Percentiles rank a stretch among this genome's conserved stretches.
These are phyloP conservation scores for Capsicum rhomboideum DNA, from an alignment of 257 asterid species.

Conservation along the genomic window DNA sequence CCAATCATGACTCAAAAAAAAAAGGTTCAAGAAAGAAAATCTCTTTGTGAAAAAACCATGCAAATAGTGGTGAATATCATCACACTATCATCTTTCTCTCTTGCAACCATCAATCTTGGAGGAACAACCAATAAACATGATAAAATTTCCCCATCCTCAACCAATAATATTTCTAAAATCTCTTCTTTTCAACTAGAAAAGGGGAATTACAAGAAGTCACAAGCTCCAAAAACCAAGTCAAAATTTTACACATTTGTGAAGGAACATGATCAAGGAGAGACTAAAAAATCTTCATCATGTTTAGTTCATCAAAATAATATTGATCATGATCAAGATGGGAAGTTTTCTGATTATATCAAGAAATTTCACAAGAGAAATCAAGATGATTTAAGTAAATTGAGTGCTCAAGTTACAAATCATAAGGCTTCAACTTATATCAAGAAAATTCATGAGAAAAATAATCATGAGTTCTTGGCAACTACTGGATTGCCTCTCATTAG, in stretches of 20 bases:
- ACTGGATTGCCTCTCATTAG: neutral
- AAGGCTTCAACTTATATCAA: slow-evolving; percentile 5
- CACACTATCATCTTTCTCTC: slow-evolving; percentile 25
- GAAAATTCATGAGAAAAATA: slow-evolving; percentile 1
- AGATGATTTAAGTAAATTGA: slow-evolving; percentile 4
- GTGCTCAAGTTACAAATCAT: neutral
- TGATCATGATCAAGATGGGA: slow-evolving; percentile 6
- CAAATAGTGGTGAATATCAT: slow-evolving; percentile 18
- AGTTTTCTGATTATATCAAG: slow-evolving; percentile 15
- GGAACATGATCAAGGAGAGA: slow-evolving; percentile 8
- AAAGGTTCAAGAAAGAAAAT: neutral
- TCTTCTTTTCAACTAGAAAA: neutral
- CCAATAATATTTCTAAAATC: neutral
- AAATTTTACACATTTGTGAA: neutral
- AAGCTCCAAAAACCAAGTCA: slow-evolving; percentile 3
- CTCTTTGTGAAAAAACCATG: slow-evolving; percentile 30
- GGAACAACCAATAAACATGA: neutral
- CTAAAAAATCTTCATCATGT: neutral
- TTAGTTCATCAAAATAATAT: neutral
- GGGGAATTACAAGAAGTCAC: slow-evolving; percentile 1
- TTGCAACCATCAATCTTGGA: slow-evolving; percentile 14
- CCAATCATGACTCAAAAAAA: slow-evolving; percentile 13
- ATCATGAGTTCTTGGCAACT: neutral
- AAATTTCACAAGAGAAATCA: slow-evolving; percentile 12
- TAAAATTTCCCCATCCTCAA: neutral